phyloP scores from a whole-genome alignment of 805 yeast genomes.

The Candida anglica region DNA sequence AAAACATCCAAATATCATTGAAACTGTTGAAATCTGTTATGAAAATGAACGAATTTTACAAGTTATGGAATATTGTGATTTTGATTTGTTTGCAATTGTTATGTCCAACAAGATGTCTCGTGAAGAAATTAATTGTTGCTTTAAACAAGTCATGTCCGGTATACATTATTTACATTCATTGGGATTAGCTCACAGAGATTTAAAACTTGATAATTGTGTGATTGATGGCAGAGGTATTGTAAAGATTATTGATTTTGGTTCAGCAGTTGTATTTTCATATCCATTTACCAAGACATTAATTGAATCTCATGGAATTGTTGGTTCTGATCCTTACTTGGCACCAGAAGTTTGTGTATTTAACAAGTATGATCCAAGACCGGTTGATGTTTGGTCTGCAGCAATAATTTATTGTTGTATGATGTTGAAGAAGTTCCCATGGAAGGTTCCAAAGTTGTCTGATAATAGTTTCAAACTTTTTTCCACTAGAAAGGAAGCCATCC shows the following conservation, averaged over 20 bases:
- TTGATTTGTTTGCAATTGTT: slow-evolving; percentile 88
- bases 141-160: slow-evolving; percentile 81
- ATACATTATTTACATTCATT: slow-evolving; percentile 74
- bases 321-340: slow-evolving; percentile 83
- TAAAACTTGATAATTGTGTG: slow-evolving; percentile 91
- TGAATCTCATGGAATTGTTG: slow-evolving; percentile 72
- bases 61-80: slow-evolving; percentile 94
- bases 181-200: slow-evolving; percentile 89
- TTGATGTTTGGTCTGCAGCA: slow-evolving; percentile 82
- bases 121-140: slow-evolving; percentile 82
- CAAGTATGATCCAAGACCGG: slow-evolving; percentile 70
- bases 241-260: slow-evolving; percentile 88
- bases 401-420: slow-evolving; percentile 87
- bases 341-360: slow-evolving; percentile 67
- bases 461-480: slow-evolving; percentile 61
- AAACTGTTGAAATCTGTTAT: slow-evolving; percentile 86
- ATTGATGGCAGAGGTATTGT: slow-evolving; percentile 79
- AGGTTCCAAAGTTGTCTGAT: slow-evolving; percentile 67
- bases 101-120: slow-evolving; percentile 86
- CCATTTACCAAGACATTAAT: slow-evolving; percentile 65
- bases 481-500: slow-evolving; percentile 47
- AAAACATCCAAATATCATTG: slow-evolving; percentile 85
- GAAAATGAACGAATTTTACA: slow-evolving; percentile 84
- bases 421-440: slow-evolving; percentile 83
- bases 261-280: slow-evolving; percentile 81